Base-by-base conservation (phyloP, 805 yeast species). In the Komagataella ulmi region DNA sequence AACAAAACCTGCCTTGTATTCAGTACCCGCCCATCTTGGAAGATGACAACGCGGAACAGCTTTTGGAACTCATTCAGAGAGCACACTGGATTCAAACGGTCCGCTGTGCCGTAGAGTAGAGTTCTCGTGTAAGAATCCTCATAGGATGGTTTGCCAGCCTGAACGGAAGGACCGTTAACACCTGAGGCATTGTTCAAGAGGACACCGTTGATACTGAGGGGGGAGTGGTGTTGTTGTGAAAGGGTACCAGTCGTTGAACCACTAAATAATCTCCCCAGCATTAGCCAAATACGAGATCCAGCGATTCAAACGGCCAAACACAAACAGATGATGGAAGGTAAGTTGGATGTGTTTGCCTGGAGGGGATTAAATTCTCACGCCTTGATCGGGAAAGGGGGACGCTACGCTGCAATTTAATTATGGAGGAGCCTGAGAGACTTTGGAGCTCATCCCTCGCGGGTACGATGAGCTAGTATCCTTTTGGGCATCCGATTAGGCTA, bases 11-110 rank as follows among this genome's bases (percentile, higher is more conserved):
- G 79, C 54, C 76, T 77, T 1, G 70, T 59, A 17, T 80, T 59
- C 8, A 77, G 66, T 30, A 30, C 40, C 2, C 75, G 74, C 2
- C 80, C 80, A 57, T 77, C 82, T 58, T 77, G 81, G 6, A 76
- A 64, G 36, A 77, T 65, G 3, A 77, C 60, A 45, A 77, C 57
- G 43, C 81, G 60, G 57, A 73, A 75, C 36, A 23, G 44, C 48
- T 46, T 10, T 24, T 44, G 12, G 40, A 36, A 43, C 53, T 53
- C 5, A 54, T 56, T 43, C 23, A 48, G n/a, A 12, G 17, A 12
- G 12, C 17, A 12, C 2, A 40, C n/a, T 17, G 47, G 30, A 8
- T 56, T 54, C 43, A 67, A 55, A 17, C 60, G 66, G 7, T 50
- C 24, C 0, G 63, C 55, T 0, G 73, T 64, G 2, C 79, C 80